Evolutionary conservation across 371 early-diverging fungal species (phyloP), one percentile per base, ranked within the genome.

Genomic region (Fennellomyces sp.): DNA sequence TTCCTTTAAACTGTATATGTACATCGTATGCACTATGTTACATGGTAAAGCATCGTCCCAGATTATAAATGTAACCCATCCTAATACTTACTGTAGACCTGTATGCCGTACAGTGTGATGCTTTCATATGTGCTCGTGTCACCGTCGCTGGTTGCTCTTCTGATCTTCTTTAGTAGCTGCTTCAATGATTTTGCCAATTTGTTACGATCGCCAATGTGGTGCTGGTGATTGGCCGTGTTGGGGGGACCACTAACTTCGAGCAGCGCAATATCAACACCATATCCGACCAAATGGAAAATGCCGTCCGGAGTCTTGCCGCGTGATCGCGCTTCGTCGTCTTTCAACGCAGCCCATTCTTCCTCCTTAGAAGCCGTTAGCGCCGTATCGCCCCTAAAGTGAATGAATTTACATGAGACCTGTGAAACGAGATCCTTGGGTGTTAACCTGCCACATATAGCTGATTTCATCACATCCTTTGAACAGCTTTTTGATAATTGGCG

Each of bases 391-490:
- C 45, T 45, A 21, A 23, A 45, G 10, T 1, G 23, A 45, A 4
- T 42, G 21, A 21, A 42, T 23, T 23, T 19, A 23, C 17, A 42
- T 42, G n/a, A 42, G 5, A 45, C 23, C 5, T 23, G 23, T 45
- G 1, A 45, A 45, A 12, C 23, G 45, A 45, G n/a, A 21, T 3
- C 17, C 17, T 45, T 25, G 3, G 45, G 25, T 42, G 25, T 4
- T 10, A 8, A 3, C 45, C 17, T 45, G 23, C 45, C 45, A 45
- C 45, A 45, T 45, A 25, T 23, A 45, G 11, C 3, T 25, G 23
- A 45, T 45, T 19, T 21, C 6, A 45, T 45, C 23, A n/a, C 23
- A 45, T 45, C 45, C 45, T 45, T 45, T 45, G 45, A 45, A 45
- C 11, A 4, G 45, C n/a, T 45, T 45, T 25, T 45, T 45, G 45